Percentiles rank a stretch among this genome's conserved stretches.
Conservation (phyloP, 257 asterid genomes). For the Nicotiana knightiana region DNA sequence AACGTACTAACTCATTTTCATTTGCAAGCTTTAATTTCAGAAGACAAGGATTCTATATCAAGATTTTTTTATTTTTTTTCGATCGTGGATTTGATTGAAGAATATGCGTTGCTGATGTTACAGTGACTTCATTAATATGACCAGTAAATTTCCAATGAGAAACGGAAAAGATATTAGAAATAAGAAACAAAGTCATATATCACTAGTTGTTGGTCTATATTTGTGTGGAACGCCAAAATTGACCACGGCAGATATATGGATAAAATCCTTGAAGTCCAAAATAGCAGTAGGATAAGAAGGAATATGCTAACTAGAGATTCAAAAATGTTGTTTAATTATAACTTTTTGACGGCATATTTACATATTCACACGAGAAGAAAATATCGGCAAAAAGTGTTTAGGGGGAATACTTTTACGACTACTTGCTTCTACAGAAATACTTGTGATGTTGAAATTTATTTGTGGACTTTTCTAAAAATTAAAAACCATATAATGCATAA, state of each 20-base stretch:
- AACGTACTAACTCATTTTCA: neutral
- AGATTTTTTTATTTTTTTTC: neutral
- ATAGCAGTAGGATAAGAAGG: conserved; percentile 1
- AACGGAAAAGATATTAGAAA: neutral
- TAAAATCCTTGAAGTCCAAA: conserved; percentile 10
- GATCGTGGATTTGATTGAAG: neutral
- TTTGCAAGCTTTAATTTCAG: neutral
- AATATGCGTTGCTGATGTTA: neutral
- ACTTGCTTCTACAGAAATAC: neutral
- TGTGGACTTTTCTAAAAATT: neutral
- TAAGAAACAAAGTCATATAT: conserved; percentile 6
- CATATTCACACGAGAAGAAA: neutral
- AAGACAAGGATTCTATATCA: neutral
- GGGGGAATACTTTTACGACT: neutral
- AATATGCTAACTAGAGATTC: neutral
- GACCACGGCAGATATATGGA: neutral
- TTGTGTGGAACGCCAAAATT: neutral
- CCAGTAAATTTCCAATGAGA: neutral
- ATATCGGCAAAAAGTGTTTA: neutral
- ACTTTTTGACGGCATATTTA: neutral
- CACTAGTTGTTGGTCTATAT: neutral
- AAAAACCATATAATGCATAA: neutral
- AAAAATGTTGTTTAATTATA: neutral
- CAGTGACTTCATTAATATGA: neutral
- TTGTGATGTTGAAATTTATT: neutral